Evolutionary conservation across 2,329 filamentous ascomycete genomes (phyloP).

Genomic region (Botrytis fabae): DNA sequence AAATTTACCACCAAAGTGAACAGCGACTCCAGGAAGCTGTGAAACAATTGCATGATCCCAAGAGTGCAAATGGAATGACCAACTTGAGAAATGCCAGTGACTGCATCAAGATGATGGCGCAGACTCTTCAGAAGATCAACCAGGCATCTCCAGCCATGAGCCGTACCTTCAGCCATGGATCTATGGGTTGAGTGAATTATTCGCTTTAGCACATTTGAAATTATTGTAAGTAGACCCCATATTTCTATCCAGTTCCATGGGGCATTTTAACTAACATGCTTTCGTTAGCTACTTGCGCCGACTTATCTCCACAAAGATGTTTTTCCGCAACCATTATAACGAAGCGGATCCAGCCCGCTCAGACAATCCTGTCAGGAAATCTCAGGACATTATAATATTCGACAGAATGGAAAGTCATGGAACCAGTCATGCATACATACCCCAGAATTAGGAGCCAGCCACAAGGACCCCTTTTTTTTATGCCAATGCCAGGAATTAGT

Average conservation of each 20-base stretch:
- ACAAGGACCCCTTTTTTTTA: neutral
- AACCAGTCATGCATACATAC: constrained; percentile 23
- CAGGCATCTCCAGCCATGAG: constrained; percentile 27
- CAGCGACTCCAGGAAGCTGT: constrained; percentile 34
- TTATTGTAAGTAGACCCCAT: constrained; percentile 28
- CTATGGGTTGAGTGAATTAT: constrained; percentile 33
- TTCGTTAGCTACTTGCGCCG: neutral
- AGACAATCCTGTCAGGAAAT: constrained; percentile 4
- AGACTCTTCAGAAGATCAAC: constrained; percentile 36
- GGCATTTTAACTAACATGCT: neutral
- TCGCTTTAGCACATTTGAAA: neutral
- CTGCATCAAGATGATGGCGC: constrained; percentile 38
- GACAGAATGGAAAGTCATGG: constrained; percentile 23
- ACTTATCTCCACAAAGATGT: neutral
- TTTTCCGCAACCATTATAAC: neutral
- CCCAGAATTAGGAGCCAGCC: constrained; percentile 1
- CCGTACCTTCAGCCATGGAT: constrained; percentile 29
- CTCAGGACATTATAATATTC: neutral
- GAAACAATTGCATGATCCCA: constrained; percentile 38
- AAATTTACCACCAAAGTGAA: constrained; percentile 37
- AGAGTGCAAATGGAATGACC: constrained; percentile 32
- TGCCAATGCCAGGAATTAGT: neutral
- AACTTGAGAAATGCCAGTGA: constrained; percentile 34
- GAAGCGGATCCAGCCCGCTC: constrained; percentile 22
- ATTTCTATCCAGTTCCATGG: neutral